Conservation (phyloP, 2,329 filamentous ascomycete genomes). For the Didymella sp. region DNA sequence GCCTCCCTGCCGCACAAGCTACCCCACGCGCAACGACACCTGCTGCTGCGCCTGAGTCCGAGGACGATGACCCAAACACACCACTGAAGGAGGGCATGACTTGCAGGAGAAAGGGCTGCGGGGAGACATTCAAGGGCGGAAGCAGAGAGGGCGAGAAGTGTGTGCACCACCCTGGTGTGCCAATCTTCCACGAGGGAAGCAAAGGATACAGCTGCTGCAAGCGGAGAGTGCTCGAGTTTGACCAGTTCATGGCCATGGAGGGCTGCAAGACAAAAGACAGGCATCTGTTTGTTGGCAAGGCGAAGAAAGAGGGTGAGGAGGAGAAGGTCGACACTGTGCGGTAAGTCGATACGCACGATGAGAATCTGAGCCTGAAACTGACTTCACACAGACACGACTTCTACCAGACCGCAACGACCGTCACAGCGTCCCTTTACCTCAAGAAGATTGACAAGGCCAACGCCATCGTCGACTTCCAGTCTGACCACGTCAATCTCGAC, state of each 20-base stretch:
- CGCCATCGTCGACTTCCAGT: constrained; percentile 74
- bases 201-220: constrained; percentile 99
- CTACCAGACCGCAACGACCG: constrained; percentile 85
- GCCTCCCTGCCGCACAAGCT: constrained; percentile 42
- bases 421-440: constrained; percentile 91
- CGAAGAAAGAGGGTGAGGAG: constrained; percentile 72
- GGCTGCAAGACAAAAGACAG: constrained; percentile 83
- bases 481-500: constrained; percentile 72
- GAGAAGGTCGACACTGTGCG: constrained; percentile 80
- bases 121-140: constrained; percentile 64
- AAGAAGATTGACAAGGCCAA: constrained; percentile 93
- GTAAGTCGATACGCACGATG: constrained; percentile 51
- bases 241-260: constrained; percentile 95
- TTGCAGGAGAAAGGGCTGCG: constrained; percentile 82
- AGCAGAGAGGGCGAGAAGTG: constrained; percentile 74
- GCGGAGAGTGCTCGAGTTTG: constrained; percentile 91
- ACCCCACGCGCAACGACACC: constrained; percentile 35
- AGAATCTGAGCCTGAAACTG: not conserved
- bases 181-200: constrained; percentile 96
- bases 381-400: constrained; percentile 73
- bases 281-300: constrained; percentile 85
- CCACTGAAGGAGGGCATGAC: constrained; percentile 75
- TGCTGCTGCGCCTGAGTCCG: constrained; percentile 61
- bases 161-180: constrained; percentile 84
- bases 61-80: constrained; percentile 81